These are phyloP conservation scores for Exophiala alcalophila DNA, from an alignment of 2,329 filamentous ascomycete genomes.

Conservation along the genomic window DNA sequence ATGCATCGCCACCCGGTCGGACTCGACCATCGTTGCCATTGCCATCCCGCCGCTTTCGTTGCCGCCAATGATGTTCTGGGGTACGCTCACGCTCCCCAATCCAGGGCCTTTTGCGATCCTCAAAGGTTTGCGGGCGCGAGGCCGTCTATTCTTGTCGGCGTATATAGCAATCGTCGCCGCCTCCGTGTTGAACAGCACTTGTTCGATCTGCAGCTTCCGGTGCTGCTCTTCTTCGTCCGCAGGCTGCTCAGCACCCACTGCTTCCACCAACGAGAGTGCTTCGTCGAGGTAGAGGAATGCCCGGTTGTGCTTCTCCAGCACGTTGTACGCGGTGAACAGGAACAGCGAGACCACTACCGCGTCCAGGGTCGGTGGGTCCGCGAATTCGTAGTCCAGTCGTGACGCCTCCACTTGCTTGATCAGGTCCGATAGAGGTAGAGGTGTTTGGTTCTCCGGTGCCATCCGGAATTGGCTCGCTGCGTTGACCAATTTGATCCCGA, in stretches of 20 bases:
- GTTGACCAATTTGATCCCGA: constrained; percentile 3
- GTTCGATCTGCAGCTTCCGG: constrained; percentile 7
- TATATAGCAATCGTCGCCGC: constrained; percentile 13
- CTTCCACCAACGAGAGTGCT: constrained; percentile 9
- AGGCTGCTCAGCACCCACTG: not conserved
- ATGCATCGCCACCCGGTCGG: constrained; percentile 7
- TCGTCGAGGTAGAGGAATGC: constrained; percentile 17
- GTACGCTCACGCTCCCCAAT: not conserved
- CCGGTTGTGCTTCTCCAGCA: constrained; percentile 14
- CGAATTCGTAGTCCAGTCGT: constrained; percentile 13
- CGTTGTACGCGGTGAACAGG: constrained; percentile 14
- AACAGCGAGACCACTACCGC: constrained; percentile 10
- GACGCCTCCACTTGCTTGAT: constrained; percentile 10
- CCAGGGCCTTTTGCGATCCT: not conserved
- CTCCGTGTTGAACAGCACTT: constrained; percentile 17
- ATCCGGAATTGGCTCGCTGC: constrained; percentile 11
- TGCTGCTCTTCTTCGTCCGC: not conserved
- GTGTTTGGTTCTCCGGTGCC: not conserved
- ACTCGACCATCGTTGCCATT: not conserved
- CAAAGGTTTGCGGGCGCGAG: not conserved
- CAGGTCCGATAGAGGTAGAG: constrained; percentile 1
- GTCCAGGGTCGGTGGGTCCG: constrained; percentile 12
- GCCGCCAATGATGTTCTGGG: not conserved
- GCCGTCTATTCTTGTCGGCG: not conserved
- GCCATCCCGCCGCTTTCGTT: not conserved